A percentile compares a stretch with the other conserved stretches of the same genome.
Evolutionary conservation across 495 filamentous ascomycete genomes (phyloP).

Genomic region (Saxophila tyrrhenica): DNA sequence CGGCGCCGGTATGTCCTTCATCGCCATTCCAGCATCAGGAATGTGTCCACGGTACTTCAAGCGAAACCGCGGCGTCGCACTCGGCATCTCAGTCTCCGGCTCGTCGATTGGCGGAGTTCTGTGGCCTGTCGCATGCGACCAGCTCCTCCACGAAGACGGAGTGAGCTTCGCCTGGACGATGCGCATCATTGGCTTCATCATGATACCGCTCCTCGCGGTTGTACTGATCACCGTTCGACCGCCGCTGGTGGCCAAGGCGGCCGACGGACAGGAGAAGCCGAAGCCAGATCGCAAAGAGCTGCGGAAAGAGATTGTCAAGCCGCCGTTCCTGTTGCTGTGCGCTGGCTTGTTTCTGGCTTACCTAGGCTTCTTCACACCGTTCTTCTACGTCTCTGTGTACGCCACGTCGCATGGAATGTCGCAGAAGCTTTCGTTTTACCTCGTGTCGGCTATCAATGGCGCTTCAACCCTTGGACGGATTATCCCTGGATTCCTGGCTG

Average conservation of each 20-base stretch:
- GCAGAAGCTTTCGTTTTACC: conserved; percentile 34
- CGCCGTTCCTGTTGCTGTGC: conserved; percentile 20
- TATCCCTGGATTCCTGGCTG: conserved; percentile 43
- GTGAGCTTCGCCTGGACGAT: conserved; percentile 52
- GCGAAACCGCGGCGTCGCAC: conserved; percentile 33
- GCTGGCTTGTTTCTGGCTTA: conserved; percentile 19
- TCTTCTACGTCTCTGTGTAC: conserved; percentile 48
- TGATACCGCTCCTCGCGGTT: conserved; percentile 38
- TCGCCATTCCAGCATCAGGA: conserved; percentile 41
- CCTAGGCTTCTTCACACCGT: conserved; percentile 44
- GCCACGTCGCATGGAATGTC: conserved; percentile 39
- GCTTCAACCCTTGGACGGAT: conserved; percentile 46
- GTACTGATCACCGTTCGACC: conserved; percentile 32
- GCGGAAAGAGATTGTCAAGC: conserved; percentile 17
- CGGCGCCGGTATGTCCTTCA: conserved; percentile 39
- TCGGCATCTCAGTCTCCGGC: conserved; percentile 45
- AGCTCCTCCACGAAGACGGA: conserved; percentile 18
- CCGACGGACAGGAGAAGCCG: conserved; percentile 9
- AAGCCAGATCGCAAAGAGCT: not conserved
- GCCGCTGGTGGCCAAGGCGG: conserved; percentile 31
- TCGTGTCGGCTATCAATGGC: conserved; percentile 24
- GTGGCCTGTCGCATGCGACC: conserved; percentile 39
- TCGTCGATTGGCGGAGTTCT: conserved; percentile 34
- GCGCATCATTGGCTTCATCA: conserved; percentile 46
- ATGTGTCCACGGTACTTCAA: conserved; percentile 46